Conservation (phyloP, 306 rosid genomes). For the Boehmeria nivea region DNA sequence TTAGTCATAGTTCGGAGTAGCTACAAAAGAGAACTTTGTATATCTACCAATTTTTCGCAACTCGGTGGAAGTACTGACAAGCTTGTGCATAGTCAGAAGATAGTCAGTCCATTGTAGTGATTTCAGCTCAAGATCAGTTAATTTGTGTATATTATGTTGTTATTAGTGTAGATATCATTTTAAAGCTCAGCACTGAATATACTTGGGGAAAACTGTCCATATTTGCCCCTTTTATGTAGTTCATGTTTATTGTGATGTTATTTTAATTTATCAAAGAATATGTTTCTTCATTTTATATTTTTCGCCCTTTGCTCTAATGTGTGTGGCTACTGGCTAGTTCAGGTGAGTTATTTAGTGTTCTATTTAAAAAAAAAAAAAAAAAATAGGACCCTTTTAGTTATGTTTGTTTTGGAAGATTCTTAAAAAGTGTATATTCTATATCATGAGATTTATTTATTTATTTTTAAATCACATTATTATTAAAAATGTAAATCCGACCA, state of each 20-base stretch:
- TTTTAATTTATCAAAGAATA: background rate
- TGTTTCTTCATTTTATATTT: background rate
- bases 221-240: constrained; percentile 7
- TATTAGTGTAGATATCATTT: constrained; percentile 20
- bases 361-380: no score
- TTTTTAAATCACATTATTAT: no score
- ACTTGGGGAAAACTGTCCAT: constrained; percentile 37
- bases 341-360: no score
- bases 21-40: no score
- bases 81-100: constrained; percentile 46
- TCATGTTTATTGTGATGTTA: background rate
- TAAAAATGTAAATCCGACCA: no score
- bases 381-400: no score
- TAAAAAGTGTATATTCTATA: no score
- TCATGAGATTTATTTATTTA: no score
- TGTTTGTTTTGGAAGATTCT: no score
- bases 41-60: constrained; percentile 42
- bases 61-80: constrained; percentile 32
- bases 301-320: no score
- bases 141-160: constrained; percentile 40
- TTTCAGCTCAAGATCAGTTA: constrained; percentile 24
- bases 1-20: constrained; percentile 21
- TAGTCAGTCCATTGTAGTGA: constrained; percentile 33
- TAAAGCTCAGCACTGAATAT: constrained; percentile 24
- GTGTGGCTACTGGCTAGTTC: no score